Evolutionary conservation across 768 basidiomycete species (phyloP), one percentile per base, ranked within the genome.

Genomic region (Pleurotus ostreatus): DNA sequence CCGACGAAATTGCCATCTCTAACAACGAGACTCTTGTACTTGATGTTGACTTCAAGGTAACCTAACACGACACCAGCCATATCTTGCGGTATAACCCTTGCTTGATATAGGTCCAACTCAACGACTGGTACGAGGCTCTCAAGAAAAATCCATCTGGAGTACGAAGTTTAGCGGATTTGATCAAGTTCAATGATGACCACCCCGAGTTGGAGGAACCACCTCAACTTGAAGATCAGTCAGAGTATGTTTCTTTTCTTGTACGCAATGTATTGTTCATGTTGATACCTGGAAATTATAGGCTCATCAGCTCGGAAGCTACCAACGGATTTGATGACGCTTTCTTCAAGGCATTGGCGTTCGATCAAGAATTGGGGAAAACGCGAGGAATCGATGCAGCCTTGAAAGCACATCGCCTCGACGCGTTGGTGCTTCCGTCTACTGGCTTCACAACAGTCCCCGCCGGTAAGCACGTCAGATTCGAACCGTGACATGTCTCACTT

Each of bases 11-110:
- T 25, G 62, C 73, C n/a, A 57, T 60, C 2, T 79, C 79, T 0
- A 76, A 76, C 12, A 82, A 83, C 55, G 84, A 87, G 63, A 79
- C 73, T 0, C 65, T 81, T n/a, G 85, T 86, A 1, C 60, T 83
- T 15, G 61, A 71, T 12, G 70, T 73, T 0, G 84, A 87, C 60
- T 82, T 87, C 69, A 87, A 84, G 75, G 85, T 53, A 25, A 3
- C 15, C 15, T 43, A 43, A 7, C 20, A 9, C 20, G 7, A 43
- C 18, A 12, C 41, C 9, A 2, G 41, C 41, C 0, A n/a, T 30
- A 5, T 43, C 20, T 7, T 7, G 20, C 20, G 41, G 15, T 43
- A n/a, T 26, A 15, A 39, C 38, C 16, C 3, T 8, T 30, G 7
- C 12, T 8, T 30, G n/a, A 22, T 30, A 23, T n/a, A 41, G 51